A percentile compares a stretch with the other conserved stretches of the same genome.
These are phyloP conservation scores for Dorcoceras hygrometricum DNA, from an alignment of 257 asterid species.

Conservation along the genomic window DNA sequence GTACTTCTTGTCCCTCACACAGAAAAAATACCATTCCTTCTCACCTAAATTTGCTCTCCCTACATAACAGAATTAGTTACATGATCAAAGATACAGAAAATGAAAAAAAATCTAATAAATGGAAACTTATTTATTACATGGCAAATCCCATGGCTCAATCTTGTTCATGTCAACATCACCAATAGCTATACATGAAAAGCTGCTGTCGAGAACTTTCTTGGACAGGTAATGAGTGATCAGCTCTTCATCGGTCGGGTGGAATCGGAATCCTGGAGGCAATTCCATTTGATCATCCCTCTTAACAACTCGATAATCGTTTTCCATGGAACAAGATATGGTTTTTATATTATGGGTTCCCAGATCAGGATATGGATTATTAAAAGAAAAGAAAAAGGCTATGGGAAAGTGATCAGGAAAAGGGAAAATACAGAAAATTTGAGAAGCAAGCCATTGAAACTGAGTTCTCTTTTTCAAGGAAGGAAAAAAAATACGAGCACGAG, in stretches of 20 bases:
- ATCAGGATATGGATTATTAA: constrained; percentile 15
- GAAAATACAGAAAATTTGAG: constrained; percentile 10
- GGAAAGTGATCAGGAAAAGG: constrained; percentile 22
- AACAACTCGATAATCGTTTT: constrained; percentile 26
- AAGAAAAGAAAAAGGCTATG: constrained; percentile 18
- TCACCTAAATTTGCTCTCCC: constrained; percentile 82
- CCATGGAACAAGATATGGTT: constrained; percentile 34
- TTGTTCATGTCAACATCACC: constrained; percentile 84
- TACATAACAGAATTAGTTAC: constrained; percentile 20
- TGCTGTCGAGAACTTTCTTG: constrained; percentile 46
- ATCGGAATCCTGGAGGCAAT: constrained; percentile 84
- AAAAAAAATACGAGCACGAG: constrained; percentile 23
- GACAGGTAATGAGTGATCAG: constrained; percentile 67
- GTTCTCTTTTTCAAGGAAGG: constrained; percentile 17
- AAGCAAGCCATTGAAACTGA: constrained; percentile 23
- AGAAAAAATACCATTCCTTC: constrained; percentile 86
- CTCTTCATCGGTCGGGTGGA: constrained; percentile 89
- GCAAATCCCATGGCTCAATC: constrained; percentile 92
- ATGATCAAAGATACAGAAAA: background rate
- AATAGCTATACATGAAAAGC: constrained; percentile 46
- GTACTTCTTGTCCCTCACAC: constrained; percentile 69
- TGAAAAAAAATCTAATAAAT: background rate
- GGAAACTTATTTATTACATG: constrained; percentile 40
- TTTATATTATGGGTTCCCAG: constrained; percentile 12
- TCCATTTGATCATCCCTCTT: constrained; percentile 47